A percentile compares a stretch with the other conserved stretches of the same genome.
Conservation (phyloP, 2,329 filamentous ascomycete species). For the Leptographium wingfieldii region DNA sequence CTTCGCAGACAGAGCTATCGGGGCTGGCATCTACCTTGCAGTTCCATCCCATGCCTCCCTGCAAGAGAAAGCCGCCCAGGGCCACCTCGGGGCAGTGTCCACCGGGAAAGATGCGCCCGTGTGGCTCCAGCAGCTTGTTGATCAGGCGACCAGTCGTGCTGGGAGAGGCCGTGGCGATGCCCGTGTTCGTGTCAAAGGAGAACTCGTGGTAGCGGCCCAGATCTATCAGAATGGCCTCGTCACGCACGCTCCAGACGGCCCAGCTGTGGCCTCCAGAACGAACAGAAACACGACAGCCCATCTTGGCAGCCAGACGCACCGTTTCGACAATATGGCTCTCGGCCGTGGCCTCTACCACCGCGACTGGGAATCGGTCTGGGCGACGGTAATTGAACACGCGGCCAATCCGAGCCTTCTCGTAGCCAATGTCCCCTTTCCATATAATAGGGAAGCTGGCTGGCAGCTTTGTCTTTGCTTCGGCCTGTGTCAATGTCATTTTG, state of each 20-base stretch:
- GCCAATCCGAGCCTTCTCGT: constrained; percentile 10
- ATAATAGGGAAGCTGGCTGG: constrained; percentile 8
- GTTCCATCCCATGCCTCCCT: constrained; percentile 48
- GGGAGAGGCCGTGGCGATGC: constrained; percentile 29
- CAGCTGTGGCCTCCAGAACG: constrained; percentile 34
- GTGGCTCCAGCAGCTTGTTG: constrained; percentile 23
- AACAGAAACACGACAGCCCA: constrained; percentile 25
- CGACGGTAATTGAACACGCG: constrained; percentile 32
- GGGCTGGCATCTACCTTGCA: constrained; percentile 20
- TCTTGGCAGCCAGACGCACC: constrained; percentile 23
- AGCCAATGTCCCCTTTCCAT: constrained; percentile 3
- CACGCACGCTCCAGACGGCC: constrained; percentile 33
- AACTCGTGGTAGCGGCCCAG: constrained; percentile 18
- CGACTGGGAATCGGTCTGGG: constrained; percentile 24
- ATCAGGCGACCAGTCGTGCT: constrained; percentile 31
- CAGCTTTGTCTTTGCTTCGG: not conserved
- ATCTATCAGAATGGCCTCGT: constrained; percentile 29
- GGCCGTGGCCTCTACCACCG: constrained; percentile 25
- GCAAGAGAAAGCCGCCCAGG: constrained; percentile 41
- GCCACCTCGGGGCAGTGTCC: constrained; percentile 46
- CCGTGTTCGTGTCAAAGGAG: constrained; percentile 24
- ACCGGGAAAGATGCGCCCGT: constrained; percentile 35
- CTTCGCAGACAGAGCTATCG: constrained; percentile 12
- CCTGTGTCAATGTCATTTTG: not conserved
- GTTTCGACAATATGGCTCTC: constrained; percentile 23